Conservation (phyloP, 2,329 filamentous ascomycete species). For the Leptographium wingfieldii region DNA sequence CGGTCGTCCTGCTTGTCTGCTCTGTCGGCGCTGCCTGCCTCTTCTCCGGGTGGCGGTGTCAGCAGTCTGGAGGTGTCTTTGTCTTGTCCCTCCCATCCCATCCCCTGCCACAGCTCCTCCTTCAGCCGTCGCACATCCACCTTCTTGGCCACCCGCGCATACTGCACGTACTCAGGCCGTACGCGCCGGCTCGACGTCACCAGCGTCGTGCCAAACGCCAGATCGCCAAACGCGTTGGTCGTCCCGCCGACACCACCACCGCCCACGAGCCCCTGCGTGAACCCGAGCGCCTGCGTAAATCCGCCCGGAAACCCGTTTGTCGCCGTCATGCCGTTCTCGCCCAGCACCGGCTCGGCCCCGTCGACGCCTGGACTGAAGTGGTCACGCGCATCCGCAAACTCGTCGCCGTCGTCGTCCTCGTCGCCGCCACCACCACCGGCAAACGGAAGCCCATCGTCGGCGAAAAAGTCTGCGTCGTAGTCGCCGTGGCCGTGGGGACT, state of each 20-base stretch:
- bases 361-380: conserved; percentile 59
- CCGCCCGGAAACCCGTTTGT: conserved; percentile 23
- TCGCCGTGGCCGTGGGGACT: conserved; percentile 48
- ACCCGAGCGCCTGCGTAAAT: conserved; percentile 16
- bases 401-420: conserved; percentile 46
- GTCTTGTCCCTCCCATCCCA: conserved; percentile 38
- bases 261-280: conserved; percentile 21
- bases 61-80: conserved; percentile 13
- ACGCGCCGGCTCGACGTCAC: conserved; percentile 52
- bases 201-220: conserved; percentile 52
- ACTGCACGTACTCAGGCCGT: conserved; percentile 57
- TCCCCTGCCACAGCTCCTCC: conserved; percentile 58
- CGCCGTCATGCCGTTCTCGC: neutral
- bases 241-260: conserved; percentile 26
- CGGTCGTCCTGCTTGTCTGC: conserved; percentile 22
- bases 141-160: conserved; percentile 58
- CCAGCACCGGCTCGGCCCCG: conserved; percentile 13
- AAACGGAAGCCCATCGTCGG: conserved; percentile 68
- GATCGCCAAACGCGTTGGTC: conserved; percentile 23
- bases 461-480: conserved; percentile 96
- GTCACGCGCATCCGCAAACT: conserved; percentile 71
- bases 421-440: conserved; percentile 58
- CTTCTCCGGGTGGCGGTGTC: conserved; percentile 10
- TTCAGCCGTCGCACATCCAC: conserved; percentile 57
- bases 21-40: neutral